Evolutionary conservation across 2,329 filamentous ascomycete species (phyloP).

Genomic region (Cucurbitaria berberidis): DNA sequence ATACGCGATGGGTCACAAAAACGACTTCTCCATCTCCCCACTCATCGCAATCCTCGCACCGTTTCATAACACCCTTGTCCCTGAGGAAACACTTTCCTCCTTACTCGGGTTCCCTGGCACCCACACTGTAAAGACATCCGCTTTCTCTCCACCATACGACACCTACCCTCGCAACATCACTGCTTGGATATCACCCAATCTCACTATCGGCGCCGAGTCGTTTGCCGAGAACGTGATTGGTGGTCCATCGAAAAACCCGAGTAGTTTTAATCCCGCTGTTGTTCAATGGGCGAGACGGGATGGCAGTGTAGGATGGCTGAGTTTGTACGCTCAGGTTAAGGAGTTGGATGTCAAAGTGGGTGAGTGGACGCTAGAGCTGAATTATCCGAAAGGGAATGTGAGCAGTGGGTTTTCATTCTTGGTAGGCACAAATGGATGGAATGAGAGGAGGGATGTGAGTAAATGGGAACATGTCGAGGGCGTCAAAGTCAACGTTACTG

Average conservation of each 20-base stretch:
- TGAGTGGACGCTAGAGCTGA: conserved; percentile 53
- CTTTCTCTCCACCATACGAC: conserved; percentile 66
- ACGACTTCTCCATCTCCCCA: conserved; percentile 65
- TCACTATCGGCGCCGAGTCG: conserved; percentile 67
- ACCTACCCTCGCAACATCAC: conserved; percentile 63
- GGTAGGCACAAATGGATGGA: conserved; percentile 54
- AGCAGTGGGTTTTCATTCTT: conserved; percentile 59
- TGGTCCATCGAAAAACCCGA: conserved; percentile 59
- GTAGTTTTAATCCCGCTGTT: conserved; percentile 65
- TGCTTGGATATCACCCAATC: conserved; percentile 61
- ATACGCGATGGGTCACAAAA: conserved; percentile 63
- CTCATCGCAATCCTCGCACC: conserved; percentile 62
- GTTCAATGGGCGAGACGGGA: conserved; percentile 60
- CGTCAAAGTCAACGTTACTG: conserved; percentile 53
- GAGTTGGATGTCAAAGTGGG: conserved; percentile 30
- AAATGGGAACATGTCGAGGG: conserved; percentile 59
- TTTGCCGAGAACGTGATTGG: conserved; percentile 64
- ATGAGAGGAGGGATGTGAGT: conserved; percentile 52
- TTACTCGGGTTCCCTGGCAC: conserved; percentile 60
- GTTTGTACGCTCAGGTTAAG: conserved; percentile 34
- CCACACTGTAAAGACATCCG: conserved; percentile 59
- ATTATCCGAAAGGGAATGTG: conserved; percentile 61
- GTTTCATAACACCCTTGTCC: conserved; percentile 57
- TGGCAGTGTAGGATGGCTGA: conserved; percentile 38
- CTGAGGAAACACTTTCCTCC: conserved; percentile 45